phyloP scores from a whole-genome alignment of 257 asterid species.

The Catharanthus roseus region DNA sequence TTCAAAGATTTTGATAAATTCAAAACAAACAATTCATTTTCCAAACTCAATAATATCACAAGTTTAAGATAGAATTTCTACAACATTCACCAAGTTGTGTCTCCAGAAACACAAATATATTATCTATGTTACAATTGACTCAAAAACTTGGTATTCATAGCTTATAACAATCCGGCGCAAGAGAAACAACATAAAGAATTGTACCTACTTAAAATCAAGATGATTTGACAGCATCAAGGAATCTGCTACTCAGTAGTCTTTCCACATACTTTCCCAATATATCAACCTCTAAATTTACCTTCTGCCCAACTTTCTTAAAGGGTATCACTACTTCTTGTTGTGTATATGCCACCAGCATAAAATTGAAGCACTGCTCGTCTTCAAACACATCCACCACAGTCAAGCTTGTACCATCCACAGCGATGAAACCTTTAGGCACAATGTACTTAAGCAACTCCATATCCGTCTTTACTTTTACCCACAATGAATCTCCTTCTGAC shows the following conservation, averaged over 20 bases:
- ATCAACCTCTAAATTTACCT: conserved; percentile 90
- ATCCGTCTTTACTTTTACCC: conserved; percentile 62
- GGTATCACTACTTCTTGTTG: conserved; percentile 73
- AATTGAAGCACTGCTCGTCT: conserved; percentile 56
- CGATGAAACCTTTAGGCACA: conserved; percentile 81
- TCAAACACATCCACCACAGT: conserved; percentile 85
- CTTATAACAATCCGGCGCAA: not conserved
- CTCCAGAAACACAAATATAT: not conserved
- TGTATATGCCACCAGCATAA: conserved; percentile 77
- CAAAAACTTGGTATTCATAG: not conserved
- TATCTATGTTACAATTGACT: not conserved
- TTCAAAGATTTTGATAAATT: not conserved
- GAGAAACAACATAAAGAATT: not conserved
- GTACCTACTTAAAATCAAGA: conserved; percentile 21
- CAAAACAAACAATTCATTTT: not conserved
- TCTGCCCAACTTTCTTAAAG: conserved; percentile 67
- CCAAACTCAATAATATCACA: not conserved
- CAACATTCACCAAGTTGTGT: too few relatives aligned
- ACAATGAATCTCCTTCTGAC: conserved; percentile 72
- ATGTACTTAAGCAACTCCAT: conserved; percentile 62
- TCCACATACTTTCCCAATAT: conserved; percentile 87
- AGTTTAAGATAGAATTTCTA: not conserved
- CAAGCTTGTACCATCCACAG: conserved; percentile 85
- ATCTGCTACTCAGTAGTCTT: conserved; percentile 61
- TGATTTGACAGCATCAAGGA: conserved; percentile 40